Percentiles rank a stretch among this genome's conserved stretches.
These are phyloP conservation scores for Corymbia calophylla DNA, from an alignment of 441 rosid species.

Conservation along the genomic window DNA sequence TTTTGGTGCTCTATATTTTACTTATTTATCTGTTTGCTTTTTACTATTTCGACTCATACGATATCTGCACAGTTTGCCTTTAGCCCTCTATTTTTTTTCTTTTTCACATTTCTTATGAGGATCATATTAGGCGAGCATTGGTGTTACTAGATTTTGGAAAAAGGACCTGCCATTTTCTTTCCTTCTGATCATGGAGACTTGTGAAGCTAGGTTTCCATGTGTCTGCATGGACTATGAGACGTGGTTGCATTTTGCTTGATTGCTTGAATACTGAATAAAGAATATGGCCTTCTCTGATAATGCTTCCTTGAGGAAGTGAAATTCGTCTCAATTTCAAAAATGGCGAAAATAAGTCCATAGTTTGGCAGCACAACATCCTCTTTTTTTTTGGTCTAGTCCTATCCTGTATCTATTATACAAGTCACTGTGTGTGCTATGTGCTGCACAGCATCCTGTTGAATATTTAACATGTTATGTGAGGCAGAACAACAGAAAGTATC, in stretches of 20 bases:
- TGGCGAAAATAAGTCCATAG: not conserved
- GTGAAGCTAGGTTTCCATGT: not conserved
- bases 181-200: not conserved
- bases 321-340: not conserved
- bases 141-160: not conserved
- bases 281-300: not conserved
- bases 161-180: not conserved
- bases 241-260: not conserved
- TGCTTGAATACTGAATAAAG: not conserved
- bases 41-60: not conserved
- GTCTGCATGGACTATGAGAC: not conserved
- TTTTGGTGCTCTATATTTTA: not conserved
- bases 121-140: not conserved
- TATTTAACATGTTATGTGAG: not conserved
- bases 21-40: not conserved
- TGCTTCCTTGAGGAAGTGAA: not conserved
- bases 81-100: not conserved
- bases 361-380: not conserved
- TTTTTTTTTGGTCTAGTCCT: not conserved
- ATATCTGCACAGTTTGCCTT: not conserved
- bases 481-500: not conserved
- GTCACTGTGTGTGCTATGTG: not conserved
- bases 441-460: not conserved
- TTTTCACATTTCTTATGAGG: not conserved
- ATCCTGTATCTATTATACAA: not conserved